Percentiles rank a stretch among this genome's conserved stretches.
These are phyloP conservation scores for Lactarius quietus DNA, from an alignment of 768 basidiomycete species.

Conservation along the genomic window DNA sequence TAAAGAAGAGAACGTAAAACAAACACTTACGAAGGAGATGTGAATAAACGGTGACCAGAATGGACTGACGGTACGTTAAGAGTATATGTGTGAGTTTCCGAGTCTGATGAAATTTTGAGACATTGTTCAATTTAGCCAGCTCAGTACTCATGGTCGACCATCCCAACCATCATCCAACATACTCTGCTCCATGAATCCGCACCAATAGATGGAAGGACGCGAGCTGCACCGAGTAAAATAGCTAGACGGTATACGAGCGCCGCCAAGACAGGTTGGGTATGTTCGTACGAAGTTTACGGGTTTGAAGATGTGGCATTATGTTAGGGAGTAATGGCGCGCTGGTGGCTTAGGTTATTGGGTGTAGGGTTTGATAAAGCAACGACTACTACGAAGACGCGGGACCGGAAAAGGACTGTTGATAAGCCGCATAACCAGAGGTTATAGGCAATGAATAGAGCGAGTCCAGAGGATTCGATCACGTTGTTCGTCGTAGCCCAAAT, in stretches of 20 bases:
- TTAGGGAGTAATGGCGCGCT: slow-evolving; percentile 77
- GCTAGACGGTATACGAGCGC: slow-evolving; percentile 77
- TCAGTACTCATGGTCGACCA: slow-evolving; percentile 55
- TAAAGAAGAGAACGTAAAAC: neutral
- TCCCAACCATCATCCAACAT: slow-evolving; percentile 64
- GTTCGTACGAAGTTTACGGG: slow-evolving; percentile 78
- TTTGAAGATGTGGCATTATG: slow-evolving; percentile 76
- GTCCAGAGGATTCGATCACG: slow-evolving; percentile 85
- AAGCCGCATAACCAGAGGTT: slow-evolving; percentile 89
- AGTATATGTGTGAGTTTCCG: slow-evolving; percentile 71
- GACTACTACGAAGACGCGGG: slow-evolving; percentile 76
- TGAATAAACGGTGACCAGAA: slow-evolving; percentile 85
- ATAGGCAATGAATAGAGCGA: slow-evolving; percentile 86
- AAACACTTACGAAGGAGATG: slow-evolving; percentile 68
- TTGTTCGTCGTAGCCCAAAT: slow-evolving; percentile 87
- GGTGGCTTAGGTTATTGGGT: neutral
- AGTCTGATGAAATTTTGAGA: slow-evolving; percentile 46
- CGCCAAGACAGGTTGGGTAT: slow-evolving; percentile 80
- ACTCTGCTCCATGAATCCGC: slow-evolving; percentile 70
- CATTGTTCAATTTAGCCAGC: neutral
- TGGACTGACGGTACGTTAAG: slow-evolving; percentile 77
- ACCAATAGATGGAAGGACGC: slow-evolving; percentile 81
- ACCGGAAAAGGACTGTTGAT: slow-evolving; percentile 67
- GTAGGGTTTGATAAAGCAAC: slow-evolving; percentile 2
- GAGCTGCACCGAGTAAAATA: slow-evolving; percentile 77